Evolutionary conservation across 177 flowering plant species (phyloP).

Genomic region (Vitis hybrid): DNA sequence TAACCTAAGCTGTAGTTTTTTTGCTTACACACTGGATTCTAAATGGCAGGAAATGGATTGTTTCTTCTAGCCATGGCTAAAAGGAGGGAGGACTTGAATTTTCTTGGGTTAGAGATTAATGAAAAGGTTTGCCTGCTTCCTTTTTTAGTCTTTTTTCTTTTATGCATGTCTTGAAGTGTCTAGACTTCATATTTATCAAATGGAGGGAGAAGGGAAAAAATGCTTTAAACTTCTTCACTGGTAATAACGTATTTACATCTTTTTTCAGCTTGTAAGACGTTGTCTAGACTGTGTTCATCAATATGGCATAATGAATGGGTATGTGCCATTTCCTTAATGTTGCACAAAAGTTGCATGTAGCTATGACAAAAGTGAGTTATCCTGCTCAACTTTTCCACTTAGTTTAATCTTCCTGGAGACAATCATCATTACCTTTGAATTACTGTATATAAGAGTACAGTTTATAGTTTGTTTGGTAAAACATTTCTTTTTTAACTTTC

Average conservation of each 20-base stretch:
- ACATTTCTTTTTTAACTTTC: too few relatives aligned
- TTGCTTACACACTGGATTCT: not conserved
- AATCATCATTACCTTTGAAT: not conserved
- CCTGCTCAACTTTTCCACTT: not conserved
- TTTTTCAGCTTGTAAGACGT: conserved; percentile 69
- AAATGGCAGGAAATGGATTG: conserved; percentile 76
- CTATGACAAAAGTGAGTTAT: too few relatives aligned
- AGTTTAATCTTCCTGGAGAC: not conserved
- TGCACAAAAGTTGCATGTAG: not conserved
- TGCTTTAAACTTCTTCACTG: not conserved
- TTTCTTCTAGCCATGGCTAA: conserved; percentile 77
- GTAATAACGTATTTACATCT: conserved; percentile 1
- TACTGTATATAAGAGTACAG: not conserved
- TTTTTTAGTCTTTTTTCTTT: not conserved
- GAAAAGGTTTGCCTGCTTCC: conserved; percentile 48
- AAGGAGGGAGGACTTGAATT: conserved; percentile 51
- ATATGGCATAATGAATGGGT: conserved; percentile 54
- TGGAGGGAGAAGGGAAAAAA: not conserved
- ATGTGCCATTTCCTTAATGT: conserved; percentile 19
- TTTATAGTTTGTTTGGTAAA: not conserved
- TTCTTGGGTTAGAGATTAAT: conserved; percentile 86
- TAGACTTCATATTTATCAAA: not conserved
- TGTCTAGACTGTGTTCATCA: conserved; percentile 50
- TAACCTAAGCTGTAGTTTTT: not conserved
- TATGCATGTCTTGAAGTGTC: not conserved